These are phyloP conservation scores for Hypericum androsaemum DNA, from an alignment of 345 rosid genomes.

Conservation along the genomic window DNA sequence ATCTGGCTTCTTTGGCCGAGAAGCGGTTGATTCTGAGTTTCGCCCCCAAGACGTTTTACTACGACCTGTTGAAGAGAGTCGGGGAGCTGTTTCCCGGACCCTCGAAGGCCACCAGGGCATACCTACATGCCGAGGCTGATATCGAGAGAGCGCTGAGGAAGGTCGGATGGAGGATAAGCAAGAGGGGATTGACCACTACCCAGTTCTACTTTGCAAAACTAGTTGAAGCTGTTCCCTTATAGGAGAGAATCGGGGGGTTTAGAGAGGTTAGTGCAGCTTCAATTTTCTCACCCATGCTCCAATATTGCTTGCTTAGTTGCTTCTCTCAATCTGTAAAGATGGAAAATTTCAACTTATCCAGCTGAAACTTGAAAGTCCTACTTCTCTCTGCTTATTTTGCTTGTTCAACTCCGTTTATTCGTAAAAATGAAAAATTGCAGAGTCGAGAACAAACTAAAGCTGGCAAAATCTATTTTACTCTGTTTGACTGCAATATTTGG, in stretches of 20 bases:
- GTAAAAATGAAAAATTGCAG: too few relatives aligned
- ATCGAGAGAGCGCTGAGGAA: conserved; percentile 69
- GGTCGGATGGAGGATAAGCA: conserved; percentile 83
- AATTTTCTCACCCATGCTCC: not conserved
- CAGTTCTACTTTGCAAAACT: conserved; percentile 85
- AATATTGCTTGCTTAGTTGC: too few relatives aligned
- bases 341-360: too few relatives aligned
- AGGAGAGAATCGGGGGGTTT: not conserved
- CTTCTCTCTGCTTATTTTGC: too few relatives aligned
- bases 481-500: too few relatives aligned
- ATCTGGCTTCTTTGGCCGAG: conserved; percentile 84
- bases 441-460: too few relatives aligned
- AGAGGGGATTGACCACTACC: conserved; percentile 63
- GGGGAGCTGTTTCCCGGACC: conserved; percentile 98
- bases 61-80: conserved; percentile 59
- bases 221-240: conserved; percentile 71
- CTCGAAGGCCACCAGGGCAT: conserved; percentile 92
- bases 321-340: too few relatives aligned
- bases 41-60: conserved; percentile 88
- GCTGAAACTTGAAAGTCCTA: too few relatives aligned
- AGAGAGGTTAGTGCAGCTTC: conserved; percentile 21
- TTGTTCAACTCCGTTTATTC: too few relatives aligned
- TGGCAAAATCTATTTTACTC: too few relatives aligned
- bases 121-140: conserved; percentile 82
- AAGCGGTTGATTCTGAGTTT: conserved; percentile 72